A percentile compares a stretch with the other conserved stretches of the same genome.
These are phyloP conservation scores for Penicillium argentinense DNA, from an alignment of 495 filamentous ascomycete genomes.

Conservation along the genomic window DNA sequence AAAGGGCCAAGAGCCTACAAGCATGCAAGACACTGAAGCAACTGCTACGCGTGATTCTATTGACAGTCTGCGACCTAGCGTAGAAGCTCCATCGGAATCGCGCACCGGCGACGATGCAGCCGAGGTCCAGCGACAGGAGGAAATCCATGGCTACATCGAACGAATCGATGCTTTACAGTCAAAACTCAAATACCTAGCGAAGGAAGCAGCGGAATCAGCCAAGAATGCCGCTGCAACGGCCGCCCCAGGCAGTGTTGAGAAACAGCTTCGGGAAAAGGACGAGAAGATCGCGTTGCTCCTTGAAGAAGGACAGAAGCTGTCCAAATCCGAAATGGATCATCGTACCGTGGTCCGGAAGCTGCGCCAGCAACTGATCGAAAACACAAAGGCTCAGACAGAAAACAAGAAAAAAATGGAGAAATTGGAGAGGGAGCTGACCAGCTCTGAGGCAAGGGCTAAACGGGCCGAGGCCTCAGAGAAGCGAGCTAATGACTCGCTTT, in stretches of 20 bases:
- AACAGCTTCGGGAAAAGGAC: slow-evolving; percentile 82
- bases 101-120: slow-evolving; percentile 49
- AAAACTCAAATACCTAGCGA: slow-evolving; percentile 84
- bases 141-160: slow-evolving; percentile 79
- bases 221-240: slow-evolving; percentile 60
- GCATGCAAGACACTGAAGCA: slow-evolving; percentile 4
- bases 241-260: slow-evolving; percentile 63
- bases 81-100: slow-evolving; percentile 17
- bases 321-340: slow-evolving; percentile 80
- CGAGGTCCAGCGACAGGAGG: slow-evolving; percentile 69
- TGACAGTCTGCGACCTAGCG: slow-evolving; percentile 15
- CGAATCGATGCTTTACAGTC: slow-evolving; percentile 89
- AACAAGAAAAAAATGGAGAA: slow-evolving; percentile 61
- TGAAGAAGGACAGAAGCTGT: slow-evolving; percentile 89
- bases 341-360: slow-evolving; percentile 82
- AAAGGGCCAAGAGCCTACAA: slow-evolving; percentile 7
- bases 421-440: slow-evolving; percentile 60
- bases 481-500: slow-evolving; percentile 61
- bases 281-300: slow-evolving; percentile 86
- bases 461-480: slow-evolving; percentile 69
- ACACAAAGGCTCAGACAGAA: slow-evolving; percentile 48
- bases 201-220: slow-evolving; percentile 71
- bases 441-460: slow-evolving; percentile 57
- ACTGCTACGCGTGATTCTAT: slow-evolving; percentile 8
- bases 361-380: slow-evolving; percentile 62